These are phyloP conservation scores for Panellus pusillus DNA, from an alignment of 768 basidiomycete genomes.

Conservation along the genomic window DNA sequence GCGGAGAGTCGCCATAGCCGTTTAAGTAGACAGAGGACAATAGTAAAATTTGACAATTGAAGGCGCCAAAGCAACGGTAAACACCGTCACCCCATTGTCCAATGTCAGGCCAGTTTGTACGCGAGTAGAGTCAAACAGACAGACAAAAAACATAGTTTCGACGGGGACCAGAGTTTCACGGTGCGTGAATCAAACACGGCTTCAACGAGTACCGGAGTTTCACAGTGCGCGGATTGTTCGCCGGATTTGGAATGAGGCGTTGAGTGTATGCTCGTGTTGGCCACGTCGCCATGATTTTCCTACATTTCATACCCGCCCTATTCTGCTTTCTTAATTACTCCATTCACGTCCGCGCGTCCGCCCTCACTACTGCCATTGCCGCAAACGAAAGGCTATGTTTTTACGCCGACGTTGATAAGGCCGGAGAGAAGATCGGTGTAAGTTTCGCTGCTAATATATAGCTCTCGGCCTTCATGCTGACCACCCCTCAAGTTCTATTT, in stretches of 20 bases:
- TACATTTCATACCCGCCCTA: constrained; percentile 32
- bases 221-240: too few relatives aligned
- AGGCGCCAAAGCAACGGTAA: too few relatives aligned
- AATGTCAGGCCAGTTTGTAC: too few relatives aligned
- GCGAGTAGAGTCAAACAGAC: too few relatives aligned
- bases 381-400: constrained; percentile 89
- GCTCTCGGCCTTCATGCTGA: constrained; percentile 10
- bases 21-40: constrained; percentile 6
- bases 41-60: constrained; percentile 1
- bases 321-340: constrained; percentile 38
- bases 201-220: too few relatives aligned
- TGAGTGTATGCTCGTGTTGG: too few relatives aligned
- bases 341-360: constrained; percentile 48
- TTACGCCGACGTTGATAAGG: constrained; percentile 95
- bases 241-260: constrained; percentile 9
- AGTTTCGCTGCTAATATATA: constrained; percentile 28
- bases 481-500: constrained; percentile 81
- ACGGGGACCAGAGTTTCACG: too few relatives aligned
- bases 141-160: too few relatives aligned
- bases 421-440: constrained; percentile 88
- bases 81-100: too few relatives aligned
- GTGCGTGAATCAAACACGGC: too few relatives aligned
- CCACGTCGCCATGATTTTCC: constrained; percentile 26
- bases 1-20: background rate
- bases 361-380: constrained; percentile 75